phyloP scores from a whole-genome alignment of 2,329 filamentous ascomycete genomes.

The Septoria linicola region DNA sequence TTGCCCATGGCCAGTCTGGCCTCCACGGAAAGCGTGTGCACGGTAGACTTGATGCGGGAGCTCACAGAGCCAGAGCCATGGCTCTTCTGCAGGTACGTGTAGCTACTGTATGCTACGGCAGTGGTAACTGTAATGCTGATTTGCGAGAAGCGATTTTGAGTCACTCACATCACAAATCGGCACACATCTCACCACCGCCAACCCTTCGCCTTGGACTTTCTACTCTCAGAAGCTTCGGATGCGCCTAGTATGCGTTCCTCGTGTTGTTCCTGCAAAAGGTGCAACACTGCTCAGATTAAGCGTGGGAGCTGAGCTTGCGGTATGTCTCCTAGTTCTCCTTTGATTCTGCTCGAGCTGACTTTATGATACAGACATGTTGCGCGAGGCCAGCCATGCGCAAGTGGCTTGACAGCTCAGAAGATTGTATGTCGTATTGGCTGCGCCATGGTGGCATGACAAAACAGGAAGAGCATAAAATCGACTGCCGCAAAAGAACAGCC shows the following conservation, averaged over 20 bases:
- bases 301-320: conserved; percentile 7
- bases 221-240: conserved; percentile 2
- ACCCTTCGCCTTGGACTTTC: conserved; percentile 5
- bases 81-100: conserved; percentile 6
- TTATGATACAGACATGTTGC: background rate
- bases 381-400: conserved; percentile 1
- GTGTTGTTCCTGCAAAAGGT: background rate
- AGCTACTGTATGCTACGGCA: background rate
- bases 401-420: conserved; percentile 2
- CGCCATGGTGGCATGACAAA: background rate
- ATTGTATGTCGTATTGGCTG: conserved; percentile 1
- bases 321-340: background rate
- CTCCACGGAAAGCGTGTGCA: conserved; percentile 10
- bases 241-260: conserved; percentile 3
- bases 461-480: background rate
- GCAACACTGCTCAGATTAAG: conserved; percentile 1
- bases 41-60: conserved; percentile 3
- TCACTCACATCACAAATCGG: conserved; percentile 6
- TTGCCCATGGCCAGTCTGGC: conserved; percentile 5
- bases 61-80: background rate
- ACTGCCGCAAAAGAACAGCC: background rate
- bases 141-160: background rate
- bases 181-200: background rate
- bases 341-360: background rate
- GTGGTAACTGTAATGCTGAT: background rate